Percentiles rank a stretch among this genome's conserved stretches.
These are phyloP conservation scores for Chamaecyparis obtusa DNA, from an alignment of 75 land plant species.

Conservation along the genomic window DNA sequence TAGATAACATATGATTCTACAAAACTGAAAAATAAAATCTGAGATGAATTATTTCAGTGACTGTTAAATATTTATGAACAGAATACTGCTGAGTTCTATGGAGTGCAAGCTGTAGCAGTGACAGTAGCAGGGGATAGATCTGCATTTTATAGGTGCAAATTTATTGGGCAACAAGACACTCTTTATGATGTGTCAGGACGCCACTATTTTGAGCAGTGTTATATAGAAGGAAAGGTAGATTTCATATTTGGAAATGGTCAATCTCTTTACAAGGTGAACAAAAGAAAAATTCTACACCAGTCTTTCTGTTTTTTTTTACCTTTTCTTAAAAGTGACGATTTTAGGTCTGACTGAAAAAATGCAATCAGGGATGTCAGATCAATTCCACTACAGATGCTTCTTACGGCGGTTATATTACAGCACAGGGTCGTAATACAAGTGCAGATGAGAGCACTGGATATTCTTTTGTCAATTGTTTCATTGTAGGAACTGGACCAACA, in stretches of 20 bases:
- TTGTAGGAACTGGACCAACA: conserved; percentile 42
- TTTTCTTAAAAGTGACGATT: not conserved
- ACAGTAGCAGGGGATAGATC: conserved; percentile 64
- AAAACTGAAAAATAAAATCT: too few relatives aligned
- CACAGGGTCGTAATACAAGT: conserved; percentile 48
- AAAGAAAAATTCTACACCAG: not conserved
- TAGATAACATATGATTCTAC: too few relatives aligned
- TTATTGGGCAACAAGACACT: conserved; percentile 66
- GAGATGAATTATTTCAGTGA: too few relatives aligned
- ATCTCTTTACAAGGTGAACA: conserved; percentile 46
- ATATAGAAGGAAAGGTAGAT: conserved; percentile 58
- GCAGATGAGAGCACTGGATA: conserved; percentile 52
- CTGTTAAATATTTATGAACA: not conserved
- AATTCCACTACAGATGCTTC: too few relatives aligned
- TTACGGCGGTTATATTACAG: conserved; percentile 59
- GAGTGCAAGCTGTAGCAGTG: conserved; percentile 50
- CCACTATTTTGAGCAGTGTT: conserved; percentile 58
- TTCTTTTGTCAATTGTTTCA: conserved; percentile 61
- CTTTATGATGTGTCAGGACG: conserved; percentile 49
- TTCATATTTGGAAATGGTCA: conserved; percentile 60
- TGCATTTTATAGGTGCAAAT: conserved; percentile 68
- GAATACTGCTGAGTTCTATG: conserved; percentile 1
- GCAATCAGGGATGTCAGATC: conserved; percentile 2
- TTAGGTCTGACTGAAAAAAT: not conserved
- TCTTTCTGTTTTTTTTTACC: too few relatives aligned